Percentiles rank a stretch among this genome's conserved stretches.
Conservation (phyloP, 345 rosid species). For the Melaleuca alternifolia region DNA sequence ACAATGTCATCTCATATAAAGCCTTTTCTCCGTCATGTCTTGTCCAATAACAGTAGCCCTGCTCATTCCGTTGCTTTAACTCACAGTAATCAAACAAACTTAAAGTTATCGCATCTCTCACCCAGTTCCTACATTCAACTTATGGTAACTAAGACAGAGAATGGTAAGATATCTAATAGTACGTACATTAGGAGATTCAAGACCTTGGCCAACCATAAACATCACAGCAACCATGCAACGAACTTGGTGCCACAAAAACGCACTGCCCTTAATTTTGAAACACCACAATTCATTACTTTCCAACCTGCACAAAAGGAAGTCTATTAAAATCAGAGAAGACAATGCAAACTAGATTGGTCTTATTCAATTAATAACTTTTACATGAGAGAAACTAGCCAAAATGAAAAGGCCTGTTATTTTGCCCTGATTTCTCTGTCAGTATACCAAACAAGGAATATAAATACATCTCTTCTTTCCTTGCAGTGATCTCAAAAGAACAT, state of each 20-base stretch:
- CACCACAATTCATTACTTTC: conserved; percentile 57
- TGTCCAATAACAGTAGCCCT: not conserved
- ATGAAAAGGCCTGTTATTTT: not conserved
- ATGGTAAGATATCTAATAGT: not conserved
- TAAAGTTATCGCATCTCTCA: not conserved
- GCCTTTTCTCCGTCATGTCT: not conserved
- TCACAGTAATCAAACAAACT: not conserved
- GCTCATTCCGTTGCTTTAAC: not conserved
- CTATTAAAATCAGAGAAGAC: not conserved
- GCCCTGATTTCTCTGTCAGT: not conserved
- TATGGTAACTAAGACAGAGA: not conserved
- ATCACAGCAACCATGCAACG: conserved; percentile 88
- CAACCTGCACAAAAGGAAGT: conserved; percentile 28
- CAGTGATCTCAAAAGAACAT: not conserved
- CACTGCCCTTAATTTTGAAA: conserved; percentile 72
- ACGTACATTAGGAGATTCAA: conserved; percentile 73
- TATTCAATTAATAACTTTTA: not conserved
- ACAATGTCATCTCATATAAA: not conserved
- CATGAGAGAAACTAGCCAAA: not conserved
- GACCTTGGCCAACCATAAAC: conserved; percentile 86
- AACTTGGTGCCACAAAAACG: conserved; percentile 94
- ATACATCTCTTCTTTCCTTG: not conserved
- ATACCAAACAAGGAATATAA: not conserved
- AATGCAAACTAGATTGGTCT: not conserved
- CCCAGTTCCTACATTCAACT: not conserved